These are phyloP conservation scores for Pyrenochaeta sp. DNA, from an alignment of 2,329 filamentous ascomycete species.

Conservation along the genomic window DNA sequence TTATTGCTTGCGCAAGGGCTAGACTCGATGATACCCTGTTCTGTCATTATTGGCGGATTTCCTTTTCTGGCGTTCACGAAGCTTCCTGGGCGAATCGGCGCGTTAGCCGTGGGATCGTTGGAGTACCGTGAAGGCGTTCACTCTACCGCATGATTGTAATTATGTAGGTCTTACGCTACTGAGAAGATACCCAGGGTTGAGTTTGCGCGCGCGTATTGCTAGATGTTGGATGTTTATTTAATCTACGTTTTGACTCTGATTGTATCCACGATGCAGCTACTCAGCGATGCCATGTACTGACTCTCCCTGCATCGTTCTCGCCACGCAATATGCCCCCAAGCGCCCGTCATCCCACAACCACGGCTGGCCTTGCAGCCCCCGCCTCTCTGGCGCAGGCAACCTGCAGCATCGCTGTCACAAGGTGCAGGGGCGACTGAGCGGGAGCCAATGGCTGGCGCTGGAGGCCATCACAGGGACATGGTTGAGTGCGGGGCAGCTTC, in stretches of 20 bases:
- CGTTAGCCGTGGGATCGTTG: neutral
- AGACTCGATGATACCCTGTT: slow-evolving; percentile 1
- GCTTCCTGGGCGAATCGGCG: slow-evolving; percentile 5
- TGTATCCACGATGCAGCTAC: neutral
- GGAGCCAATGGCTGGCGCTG: slow-evolving; percentile 12
- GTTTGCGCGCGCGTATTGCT: too few relatives aligned
- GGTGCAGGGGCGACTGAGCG: slow-evolving; percentile 1
- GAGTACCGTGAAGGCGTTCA: neutral
- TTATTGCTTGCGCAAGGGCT: slow-evolving; percentile 2
- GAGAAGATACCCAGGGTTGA: too few relatives aligned
- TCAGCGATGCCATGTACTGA: neutral
- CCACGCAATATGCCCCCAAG: slow-evolving; percentile 8
- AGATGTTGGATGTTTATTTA: too few relatives aligned
- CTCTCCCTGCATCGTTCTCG: neutral
- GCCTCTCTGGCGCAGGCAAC: slow-evolving; percentile 1
- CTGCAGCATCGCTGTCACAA: slow-evolving; percentile 8
- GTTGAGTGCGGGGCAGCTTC: slow-evolving; percentile 12
- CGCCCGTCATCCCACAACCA: slow-evolving; percentile 5
- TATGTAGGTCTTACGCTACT: neutral
- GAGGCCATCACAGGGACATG: slow-evolving; percentile 10
- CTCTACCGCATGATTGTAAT: too few relatives aligned
- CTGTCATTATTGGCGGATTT: neutral
- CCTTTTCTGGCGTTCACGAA: slow-evolving; percentile 6
- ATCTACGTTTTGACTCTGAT: neutral
- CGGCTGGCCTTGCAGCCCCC: slow-evolving; percentile 5